Base-by-base conservation (phyloP, 2,329 filamentous ascomycete species). In the Ceratocystis huliohia region DNA sequence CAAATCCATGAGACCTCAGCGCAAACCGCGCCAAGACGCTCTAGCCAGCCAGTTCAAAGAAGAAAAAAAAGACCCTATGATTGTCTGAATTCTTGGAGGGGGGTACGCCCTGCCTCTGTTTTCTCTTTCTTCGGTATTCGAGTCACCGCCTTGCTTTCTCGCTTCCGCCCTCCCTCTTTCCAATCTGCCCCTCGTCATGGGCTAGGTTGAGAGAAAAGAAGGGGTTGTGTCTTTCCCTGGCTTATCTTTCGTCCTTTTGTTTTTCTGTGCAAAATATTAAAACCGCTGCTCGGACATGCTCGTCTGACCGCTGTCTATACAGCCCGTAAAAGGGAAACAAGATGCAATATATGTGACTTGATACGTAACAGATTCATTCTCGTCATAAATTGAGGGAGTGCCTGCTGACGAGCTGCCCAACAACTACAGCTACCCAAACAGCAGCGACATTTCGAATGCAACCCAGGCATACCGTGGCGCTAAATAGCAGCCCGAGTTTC, bases 121-220 rank as follows among this genome's bases (percentile, higher is more conserved):
- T 33, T 59, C 53, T 37, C 28, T 20, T 50, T 53, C 53, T 37
- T 59, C 17, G 15, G 28, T n/a, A 59, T n/a, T 59, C n/a, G 53
- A 37, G 53, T 59, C 53, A 30, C 53, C 53, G 53, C 53, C 28
- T 33, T 59, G 53, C n/a, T 59, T 59, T 59, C 53, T 33, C 17
- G 45, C n/a, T 17, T 1, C 28, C 48, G n/a, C 6, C 22, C 46
- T 20, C 7, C 22, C 46, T 10, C 20, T 20, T 10, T 20, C n/a
- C 37, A 41, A 10, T 10, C 46, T 20, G 17, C n/a, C 46, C 46
- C 22, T 59, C 53, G 6, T 25, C 28, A 37, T 59, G 8, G 37
- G 37, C 37, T 41, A 4, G 37, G 8, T 13, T 41, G 8, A 13
- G 37, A 41, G 37, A 41, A 59, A 17, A 59, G 25, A 59, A 33